These are phyloP conservation scores for Chrysanthemum lavandulifolium DNA, from an alignment of 129 eudicot species.

Conservation along the genomic window DNA sequence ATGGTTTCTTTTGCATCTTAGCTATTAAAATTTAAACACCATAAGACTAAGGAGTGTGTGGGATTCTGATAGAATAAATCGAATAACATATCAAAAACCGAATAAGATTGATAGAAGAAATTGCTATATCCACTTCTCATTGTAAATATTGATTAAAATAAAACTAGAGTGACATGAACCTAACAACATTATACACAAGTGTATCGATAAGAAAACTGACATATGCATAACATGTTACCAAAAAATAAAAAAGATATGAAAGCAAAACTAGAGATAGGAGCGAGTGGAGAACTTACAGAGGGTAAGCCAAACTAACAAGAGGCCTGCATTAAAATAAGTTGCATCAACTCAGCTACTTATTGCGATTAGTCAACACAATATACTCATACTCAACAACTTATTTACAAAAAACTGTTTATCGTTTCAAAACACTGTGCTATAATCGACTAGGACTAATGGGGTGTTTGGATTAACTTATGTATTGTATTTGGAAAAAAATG, in stretches of 20 bases:
- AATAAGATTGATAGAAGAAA: too few species aligned
- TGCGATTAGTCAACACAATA: neutral
- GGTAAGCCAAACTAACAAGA: conserved; percentile 77
- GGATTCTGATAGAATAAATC: too few species aligned
- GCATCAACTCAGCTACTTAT: conserved; percentile 9
- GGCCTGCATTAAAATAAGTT: conserved; percentile 61
- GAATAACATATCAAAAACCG: too few species aligned
- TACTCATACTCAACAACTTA: too few species aligned
- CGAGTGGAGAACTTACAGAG: conserved; percentile 64
- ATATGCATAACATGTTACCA: neutral
- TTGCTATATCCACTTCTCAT: neutral
- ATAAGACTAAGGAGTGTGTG: too few species aligned
- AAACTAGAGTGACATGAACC: neutral
- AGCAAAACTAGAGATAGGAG: neutral
- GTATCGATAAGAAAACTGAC: neutral
- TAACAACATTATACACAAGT: neutral
- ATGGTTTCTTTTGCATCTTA: too few species aligned
- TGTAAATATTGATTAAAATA: neutral
- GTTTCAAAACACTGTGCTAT: too few species aligned
- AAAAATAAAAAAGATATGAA: neutral
- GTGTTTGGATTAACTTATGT: too few species aligned
- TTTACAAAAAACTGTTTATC: too few species aligned
- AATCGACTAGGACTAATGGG: too few species aligned
- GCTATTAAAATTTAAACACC: too few species aligned
- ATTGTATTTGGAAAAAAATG: too few species aligned